Percentiles rank a stretch among this genome's conserved stretches.
These are phyloP conservation scores for Coemansia sp. DNA, from an alignment of 371 early-diverging fungal species.

Conservation along the genomic window DNA sequence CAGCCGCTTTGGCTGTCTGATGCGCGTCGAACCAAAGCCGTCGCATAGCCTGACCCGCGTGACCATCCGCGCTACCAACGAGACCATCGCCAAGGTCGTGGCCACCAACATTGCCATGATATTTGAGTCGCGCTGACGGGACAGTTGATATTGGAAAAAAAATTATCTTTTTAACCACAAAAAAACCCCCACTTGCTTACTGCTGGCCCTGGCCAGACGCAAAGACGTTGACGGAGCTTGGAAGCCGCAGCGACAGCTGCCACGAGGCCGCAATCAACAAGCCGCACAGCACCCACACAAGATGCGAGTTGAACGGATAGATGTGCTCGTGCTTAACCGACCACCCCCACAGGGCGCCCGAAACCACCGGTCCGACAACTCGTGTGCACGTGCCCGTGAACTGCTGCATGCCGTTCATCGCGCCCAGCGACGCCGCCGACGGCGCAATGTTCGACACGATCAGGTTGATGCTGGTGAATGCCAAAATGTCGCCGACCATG, in stretches of 20 bases:
- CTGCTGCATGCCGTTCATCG: conserved; percentile 49
- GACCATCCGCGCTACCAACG: conserved; percentile 88
- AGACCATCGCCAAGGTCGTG: conserved; percentile 62
- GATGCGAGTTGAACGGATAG: conserved; percentile 43
- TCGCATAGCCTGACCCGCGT: conserved; percentile 91
- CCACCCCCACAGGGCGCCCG: conserved; percentile 46
- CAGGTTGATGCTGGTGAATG: conserved; percentile 42
- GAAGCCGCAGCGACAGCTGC: conserved; percentile 10
- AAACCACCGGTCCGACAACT: conserved; percentile 42
- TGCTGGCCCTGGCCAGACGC: conserved; percentile 4
- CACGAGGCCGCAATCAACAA: not conserved
- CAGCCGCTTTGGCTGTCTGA: conserved; percentile 91
- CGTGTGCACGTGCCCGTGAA: conserved; percentile 15
- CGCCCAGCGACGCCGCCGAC: conserved; percentile 27
- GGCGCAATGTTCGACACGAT: conserved; percentile 41
- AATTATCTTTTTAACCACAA: too few relatives aligned
- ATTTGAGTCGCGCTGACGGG: conserved; percentile 29
- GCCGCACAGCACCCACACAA: conserved; percentile 39
- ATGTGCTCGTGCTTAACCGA: conserved; percentile 26
- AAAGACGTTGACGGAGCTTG: conserved; percentile 33
- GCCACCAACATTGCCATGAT: conserved; percentile 44
- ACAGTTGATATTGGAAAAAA: too few relatives aligned
- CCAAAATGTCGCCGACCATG: conserved; percentile 16
- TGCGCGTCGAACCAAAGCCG: conserved; percentile 86
- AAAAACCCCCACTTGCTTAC: too few relatives aligned